Evolutionary conservation across 2,329 filamentous ascomycete species (phyloP).

Genomic region (Diaporthe nobilis): DNA sequence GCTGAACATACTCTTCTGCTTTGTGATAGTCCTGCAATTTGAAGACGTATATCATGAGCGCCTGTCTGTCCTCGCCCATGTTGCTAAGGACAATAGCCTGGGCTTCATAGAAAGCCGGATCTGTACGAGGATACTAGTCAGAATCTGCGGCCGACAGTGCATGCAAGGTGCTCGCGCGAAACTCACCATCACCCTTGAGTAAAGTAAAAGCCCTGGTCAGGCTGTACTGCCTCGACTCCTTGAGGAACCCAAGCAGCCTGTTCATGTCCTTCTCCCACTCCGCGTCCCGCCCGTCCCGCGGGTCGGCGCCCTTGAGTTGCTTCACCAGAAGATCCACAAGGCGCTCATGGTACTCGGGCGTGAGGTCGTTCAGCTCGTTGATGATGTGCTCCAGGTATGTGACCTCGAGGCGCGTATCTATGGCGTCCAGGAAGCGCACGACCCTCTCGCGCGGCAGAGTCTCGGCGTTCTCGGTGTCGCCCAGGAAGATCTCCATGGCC

Average conservation of each 20-base stretch:
- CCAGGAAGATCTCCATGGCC: slow-evolving; percentile 93
- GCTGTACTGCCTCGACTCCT: slow-evolving; percentile 84
- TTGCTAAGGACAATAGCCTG: slow-evolving; percentile 92
- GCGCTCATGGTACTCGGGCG: slow-evolving; percentile 88
- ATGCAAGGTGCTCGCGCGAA: background rate
- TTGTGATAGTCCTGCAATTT: slow-evolving; percentile 89
- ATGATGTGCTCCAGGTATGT: slow-evolving; percentile 93
- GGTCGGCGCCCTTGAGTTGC: slow-evolving; percentile 62
- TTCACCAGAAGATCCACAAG: slow-evolving; percentile 80
- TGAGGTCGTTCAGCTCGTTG: slow-evolving; percentile 85
- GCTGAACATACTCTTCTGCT: slow-evolving; percentile 84
- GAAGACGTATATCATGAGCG: slow-evolving; percentile 97
- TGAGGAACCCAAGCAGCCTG: slow-evolving; percentile 81
- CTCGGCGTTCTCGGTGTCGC: slow-evolving; percentile 95
- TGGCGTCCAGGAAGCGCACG: slow-evolving; percentile 77
- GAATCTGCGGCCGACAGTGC: background rate
- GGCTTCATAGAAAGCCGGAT: slow-evolving; percentile 88
- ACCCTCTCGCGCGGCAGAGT: slow-evolving; percentile 84
- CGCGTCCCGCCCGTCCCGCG: slow-evolving; percentile 54
- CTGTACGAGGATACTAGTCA: slow-evolving; percentile 58
- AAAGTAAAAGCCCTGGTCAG: slow-evolving; percentile 81
- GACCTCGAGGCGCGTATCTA: slow-evolving; percentile 80
- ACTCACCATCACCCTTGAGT: slow-evolving; percentile 83
- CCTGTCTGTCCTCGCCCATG: slow-evolving; percentile 96
- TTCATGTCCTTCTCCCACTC: slow-evolving; percentile 72